Percentiles rank a stretch among this genome's conserved stretches.
Conservation (phyloP, 371 early-diverging fungal genomes). For the Umbelopsis sp. region DNA sequence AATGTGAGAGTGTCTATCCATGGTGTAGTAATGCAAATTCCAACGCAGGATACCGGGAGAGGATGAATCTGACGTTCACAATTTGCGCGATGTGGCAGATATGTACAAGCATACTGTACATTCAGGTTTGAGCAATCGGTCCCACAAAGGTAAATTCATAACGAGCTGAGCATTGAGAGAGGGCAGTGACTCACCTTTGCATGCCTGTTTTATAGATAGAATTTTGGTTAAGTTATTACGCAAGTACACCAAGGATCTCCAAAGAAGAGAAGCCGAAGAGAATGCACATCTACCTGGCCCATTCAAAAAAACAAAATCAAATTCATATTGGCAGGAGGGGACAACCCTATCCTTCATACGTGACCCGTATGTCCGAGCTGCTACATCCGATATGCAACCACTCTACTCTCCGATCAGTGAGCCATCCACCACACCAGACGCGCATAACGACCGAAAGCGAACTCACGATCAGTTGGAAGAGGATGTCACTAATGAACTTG, state of each 20-base stretch:
- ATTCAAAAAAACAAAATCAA: neutral
- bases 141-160: neutral
- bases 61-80: neutral
- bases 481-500: too few species aligned
- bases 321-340: neutral
- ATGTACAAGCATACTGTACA: constrained; percentile 7
- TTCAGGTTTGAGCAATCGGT: neutral
- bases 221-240: neutral
- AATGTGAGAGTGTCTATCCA: neutral
- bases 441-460: too few species aligned
- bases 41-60: neutral
- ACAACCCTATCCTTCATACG: neutral
- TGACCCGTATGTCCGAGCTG: constrained; percentile 6
- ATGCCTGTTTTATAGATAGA: neutral
- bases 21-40: neutral
- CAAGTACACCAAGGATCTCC: neutral
- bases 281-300: neutral
- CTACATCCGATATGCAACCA: neutral
- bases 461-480: too few species aligned
- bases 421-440: neutral
- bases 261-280: neutral
- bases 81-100: neutral
- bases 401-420: neutral
- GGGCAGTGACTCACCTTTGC: neutral
- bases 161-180: neutral